phyloP scores from a whole-genome alignment of 2,329 filamentous ascomycete genomes.

The Botrytis sinoallii region DNA sequence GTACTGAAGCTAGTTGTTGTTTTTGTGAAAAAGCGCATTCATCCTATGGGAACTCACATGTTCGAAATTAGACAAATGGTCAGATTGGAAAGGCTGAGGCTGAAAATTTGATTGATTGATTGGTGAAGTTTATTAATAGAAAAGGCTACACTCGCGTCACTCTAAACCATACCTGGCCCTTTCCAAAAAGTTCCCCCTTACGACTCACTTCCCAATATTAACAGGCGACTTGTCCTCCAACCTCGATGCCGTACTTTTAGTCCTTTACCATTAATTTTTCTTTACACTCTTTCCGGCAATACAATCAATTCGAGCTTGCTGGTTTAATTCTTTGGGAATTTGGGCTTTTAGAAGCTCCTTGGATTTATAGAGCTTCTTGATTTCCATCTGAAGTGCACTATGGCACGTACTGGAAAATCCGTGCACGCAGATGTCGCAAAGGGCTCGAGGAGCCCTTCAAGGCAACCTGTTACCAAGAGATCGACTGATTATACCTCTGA shows the following conservation, averaged over 20 bases:
- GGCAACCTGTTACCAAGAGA: conserved; percentile 27
- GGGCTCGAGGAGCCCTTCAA: conserved; percentile 21
- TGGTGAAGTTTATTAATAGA: conserved; percentile 21
- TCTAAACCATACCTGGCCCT: conserved; percentile 17
- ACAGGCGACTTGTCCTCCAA: conserved; percentile 24
- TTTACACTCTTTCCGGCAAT: conserved; percentile 30
- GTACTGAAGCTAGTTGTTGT: not conserved
- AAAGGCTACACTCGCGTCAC: conserved; percentile 15
- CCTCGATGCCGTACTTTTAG: conserved; percentile 35
- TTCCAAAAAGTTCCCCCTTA: conserved; percentile 20
- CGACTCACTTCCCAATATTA: conserved; percentile 5
- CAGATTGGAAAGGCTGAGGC: conserved; percentile 11
- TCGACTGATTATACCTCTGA: conserved; percentile 66
- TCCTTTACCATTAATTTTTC: conserved; percentile 28
- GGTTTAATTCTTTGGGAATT: conserved; percentile 25
- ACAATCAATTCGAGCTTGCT: conserved; percentile 20
- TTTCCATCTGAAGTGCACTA: conserved; percentile 24
- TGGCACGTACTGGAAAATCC: conserved; percentile 32
- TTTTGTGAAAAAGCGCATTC: not conserved
- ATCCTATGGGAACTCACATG: not conserved
- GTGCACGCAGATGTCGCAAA: conserved; percentile 23
- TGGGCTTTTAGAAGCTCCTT: conserved; percentile 26
- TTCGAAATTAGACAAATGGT: not conserved
- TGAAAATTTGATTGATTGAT: conserved; percentile 8
- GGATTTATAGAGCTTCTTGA: conserved; percentile 24